A percentile compares a stretch with the other conserved stretches of the same genome.
Evolutionary conservation across 768 basidiomycete genomes (phyloP).

Genomic region (Boletus pseudo-olivaceus): DNA sequence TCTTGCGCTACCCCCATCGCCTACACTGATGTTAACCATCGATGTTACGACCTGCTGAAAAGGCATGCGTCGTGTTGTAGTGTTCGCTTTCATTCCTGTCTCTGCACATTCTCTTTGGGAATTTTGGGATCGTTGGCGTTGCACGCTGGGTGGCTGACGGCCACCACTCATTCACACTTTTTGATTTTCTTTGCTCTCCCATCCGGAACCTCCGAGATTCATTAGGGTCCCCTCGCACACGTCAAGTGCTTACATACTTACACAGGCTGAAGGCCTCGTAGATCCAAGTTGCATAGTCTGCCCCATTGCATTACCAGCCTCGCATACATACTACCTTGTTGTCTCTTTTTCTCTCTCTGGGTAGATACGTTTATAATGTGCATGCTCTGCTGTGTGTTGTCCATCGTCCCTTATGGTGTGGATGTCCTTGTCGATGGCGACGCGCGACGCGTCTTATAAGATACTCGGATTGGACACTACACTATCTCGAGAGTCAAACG

Average conservation of each 20-base stretch:
- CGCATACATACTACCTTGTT: constrained; percentile 22
- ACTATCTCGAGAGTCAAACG: not conserved
- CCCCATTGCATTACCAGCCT: constrained; percentile 18
- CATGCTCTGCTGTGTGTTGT: constrained; percentile 13
- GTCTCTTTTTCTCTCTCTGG: constrained; percentile 10
- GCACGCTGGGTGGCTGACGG: constrained; percentile 29
- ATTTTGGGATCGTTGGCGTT: constrained; percentile 16
- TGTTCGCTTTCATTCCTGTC: constrained; percentile 3
- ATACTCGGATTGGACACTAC: constrained; percentile 5
- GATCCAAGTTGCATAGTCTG: constrained; percentile 21
- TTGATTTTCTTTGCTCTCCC: constrained; percentile 8
- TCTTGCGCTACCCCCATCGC: constrained; percentile 20
- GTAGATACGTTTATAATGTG: constrained; percentile 21
- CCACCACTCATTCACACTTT: constrained; percentile 11
- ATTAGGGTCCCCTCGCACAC: constrained; percentile 12
- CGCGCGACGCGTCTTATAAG: constrained; percentile 5
- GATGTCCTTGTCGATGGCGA: not conserved
- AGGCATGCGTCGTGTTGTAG: constrained; percentile 6
- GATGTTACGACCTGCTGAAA: constrained; percentile 3
- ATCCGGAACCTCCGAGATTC: constrained; percentile 1
- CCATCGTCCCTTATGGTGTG: not conserved
- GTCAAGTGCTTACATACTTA: constrained; percentile 27
- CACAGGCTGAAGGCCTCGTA: constrained; percentile 35
- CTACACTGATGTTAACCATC: constrained; percentile 28
- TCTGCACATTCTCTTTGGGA: constrained; percentile 12